These are phyloP conservation scores for Schwanniomyces pseudopolymorphus DNA, from an alignment of 805 yeast species.

Conservation along the genomic window DNA sequence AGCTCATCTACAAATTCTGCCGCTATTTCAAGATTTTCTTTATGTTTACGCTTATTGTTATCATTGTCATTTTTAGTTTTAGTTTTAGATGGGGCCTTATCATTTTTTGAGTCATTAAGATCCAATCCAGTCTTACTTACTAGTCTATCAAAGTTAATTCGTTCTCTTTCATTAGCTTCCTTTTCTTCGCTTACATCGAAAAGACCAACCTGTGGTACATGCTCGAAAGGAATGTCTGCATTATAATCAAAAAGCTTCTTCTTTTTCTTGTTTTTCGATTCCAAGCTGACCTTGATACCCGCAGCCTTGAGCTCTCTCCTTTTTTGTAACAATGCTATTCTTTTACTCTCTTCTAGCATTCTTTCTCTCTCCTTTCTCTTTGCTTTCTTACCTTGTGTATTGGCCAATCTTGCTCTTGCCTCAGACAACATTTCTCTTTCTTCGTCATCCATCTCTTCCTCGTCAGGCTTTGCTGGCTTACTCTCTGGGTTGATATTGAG, in stretches of 20 bases:
- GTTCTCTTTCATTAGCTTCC: constrained; percentile 33
- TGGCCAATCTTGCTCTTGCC: constrained; percentile 87
- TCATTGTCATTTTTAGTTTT: constrained; percentile 14
- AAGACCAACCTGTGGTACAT: constrained; percentile 62
- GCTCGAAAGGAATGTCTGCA: constrained; percentile 79
- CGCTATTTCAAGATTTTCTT: constrained; percentile 22
- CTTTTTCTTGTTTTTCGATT: constrained; percentile 51
- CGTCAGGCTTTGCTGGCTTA: constrained; percentile 79
- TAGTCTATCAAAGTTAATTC: constrained; percentile 40
- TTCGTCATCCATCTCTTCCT: constrained; percentile 77
- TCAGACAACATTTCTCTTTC: constrained; percentile 93
- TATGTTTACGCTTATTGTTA: constrained; percentile 13
- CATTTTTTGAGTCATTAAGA: constrained; percentile 32
- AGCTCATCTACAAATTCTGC: constrained; percentile 19
- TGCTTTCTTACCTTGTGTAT: constrained; percentile 93
- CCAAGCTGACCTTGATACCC: constrained; percentile 58
- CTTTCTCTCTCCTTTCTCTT: constrained; percentile 86
- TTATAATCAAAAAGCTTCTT: constrained; percentile 75
- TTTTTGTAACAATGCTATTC: constrained; percentile 74
- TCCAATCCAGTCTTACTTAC: constrained; percentile 48
- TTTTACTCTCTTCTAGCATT: constrained; percentile 71
- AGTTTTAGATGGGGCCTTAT: constrained; percentile 27
- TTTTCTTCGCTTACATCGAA: constrained; percentile 69
- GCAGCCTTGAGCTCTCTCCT: constrained; percentile 81
- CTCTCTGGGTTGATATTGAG: constrained; percentile 74